Base-by-base conservation (phyloP, 2,329 filamentous ascomycete species). In the Sporothrix phasma region DNA sequence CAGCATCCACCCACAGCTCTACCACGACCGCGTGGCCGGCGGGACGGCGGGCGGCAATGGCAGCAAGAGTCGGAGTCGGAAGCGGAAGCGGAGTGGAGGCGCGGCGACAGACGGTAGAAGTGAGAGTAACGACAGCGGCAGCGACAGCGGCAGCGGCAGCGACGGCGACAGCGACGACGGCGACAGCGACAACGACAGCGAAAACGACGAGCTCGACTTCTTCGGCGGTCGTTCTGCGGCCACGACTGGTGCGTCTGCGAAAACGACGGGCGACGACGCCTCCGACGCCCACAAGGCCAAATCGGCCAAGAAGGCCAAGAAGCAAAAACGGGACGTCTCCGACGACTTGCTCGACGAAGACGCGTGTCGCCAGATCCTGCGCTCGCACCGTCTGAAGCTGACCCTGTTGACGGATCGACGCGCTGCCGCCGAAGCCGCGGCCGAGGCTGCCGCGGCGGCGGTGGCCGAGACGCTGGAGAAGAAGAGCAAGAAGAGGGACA, bases 331-430 rank as follows among this genome's bases (percentile, higher is more conserved):
- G 66, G 64, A 70, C 19, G 8, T n/a, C 47, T 19, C 61, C 17
- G 61, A 68, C 71, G 39, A 67, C 70, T 71, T 75, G 11, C 80
- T 91, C 69, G 83, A 85, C 69, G 82, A 88, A 70, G 86, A 88
- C 64, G 85, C 92, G 72, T 87, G 89, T 69, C 87, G 88, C 69
- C 84, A 87, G 66, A 79, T 93, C 11, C 76, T 96, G 66, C 86
- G 87, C 66, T 88, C 86, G 64, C 91, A 96, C 75, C 89, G 92
- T 68, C 80, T 97, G 68, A 96, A 96, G 74, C 83, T 95, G 45
- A 90, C 89, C 0, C 78, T 95, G 58, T 77, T 96, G n/a, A 84
- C 83, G 7, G 74, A 73, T 46, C 79, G 80, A 66, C 83, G 81
- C 71, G 76, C 73, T 64, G 66, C 74, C 76, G 63, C 64, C 3